These are phyloP conservation scores for Wickerhamiella siamensis DNA, from an alignment of 805 yeast species.

Conservation along the genomic window DNA sequence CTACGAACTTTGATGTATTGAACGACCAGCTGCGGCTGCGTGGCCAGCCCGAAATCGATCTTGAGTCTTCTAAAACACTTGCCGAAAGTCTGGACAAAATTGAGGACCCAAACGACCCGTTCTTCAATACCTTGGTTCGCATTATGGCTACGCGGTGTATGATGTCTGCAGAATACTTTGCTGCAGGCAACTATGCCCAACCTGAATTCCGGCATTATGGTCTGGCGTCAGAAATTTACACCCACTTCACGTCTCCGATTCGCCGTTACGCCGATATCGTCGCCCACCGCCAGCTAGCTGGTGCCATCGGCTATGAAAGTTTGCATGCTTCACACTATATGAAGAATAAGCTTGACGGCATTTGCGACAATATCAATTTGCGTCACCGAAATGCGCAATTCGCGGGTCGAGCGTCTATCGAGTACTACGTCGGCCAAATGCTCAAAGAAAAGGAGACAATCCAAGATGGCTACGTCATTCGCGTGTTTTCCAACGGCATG, in stretches of 20 bases:
- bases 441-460: conserved; percentile 68
- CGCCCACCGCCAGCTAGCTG: conserved; percentile 94
- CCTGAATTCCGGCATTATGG: conserved; percentile 95
- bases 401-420: conserved; percentile 97
- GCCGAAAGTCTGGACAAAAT: conserved; percentile 91
- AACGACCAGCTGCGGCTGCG: conserved; percentile 79
- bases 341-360: conserved; percentile 74
- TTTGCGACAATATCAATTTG: conserved; percentile 77
- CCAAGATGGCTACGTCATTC: conserved; percentile 83
- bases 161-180: conserved; percentile 98
- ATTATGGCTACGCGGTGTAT: conserved; percentile 97
- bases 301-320: conserved; percentile 91
- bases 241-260: conserved; percentile 97
- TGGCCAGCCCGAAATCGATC: conserved; percentile 58
- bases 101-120: conserved; percentile 67
- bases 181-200: conserved; percentile 78
- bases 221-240: conserved; percentile 89
- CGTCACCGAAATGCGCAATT: conserved; percentile 97
- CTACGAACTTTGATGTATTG: conserved; percentile 75
- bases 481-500: conserved; percentile 86
- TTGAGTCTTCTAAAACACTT: conserved; percentile 76
- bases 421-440: conserved; percentile 95
- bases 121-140: conserved; percentile 82
- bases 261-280: conserved; percentile 96
- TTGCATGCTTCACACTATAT: conserved; percentile 73